A percentile compares a stretch with the other conserved stretches of the same genome.
Conservation (phyloP, 108 stramenopile genomes). For the Skeletonema tropicum region DNA sequence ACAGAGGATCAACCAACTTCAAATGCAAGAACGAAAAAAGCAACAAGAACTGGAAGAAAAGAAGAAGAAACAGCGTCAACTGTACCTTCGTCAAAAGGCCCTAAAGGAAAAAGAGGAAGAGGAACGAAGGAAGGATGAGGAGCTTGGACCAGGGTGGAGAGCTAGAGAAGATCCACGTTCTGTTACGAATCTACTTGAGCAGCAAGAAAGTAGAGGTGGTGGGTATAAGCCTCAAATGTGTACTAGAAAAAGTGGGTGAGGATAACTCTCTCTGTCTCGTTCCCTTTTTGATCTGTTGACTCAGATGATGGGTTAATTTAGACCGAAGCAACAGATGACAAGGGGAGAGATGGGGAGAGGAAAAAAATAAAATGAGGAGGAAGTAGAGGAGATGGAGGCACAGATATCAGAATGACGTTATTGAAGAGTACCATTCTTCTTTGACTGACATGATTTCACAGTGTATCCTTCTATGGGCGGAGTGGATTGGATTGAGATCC, state of each 20-base stretch:
- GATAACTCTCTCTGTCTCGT: constrained; percentile 29
- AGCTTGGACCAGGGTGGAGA: constrained; percentile 52
- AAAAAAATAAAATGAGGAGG: not conserved
- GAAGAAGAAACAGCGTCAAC: constrained; percentile 44
- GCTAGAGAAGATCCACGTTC: constrained; percentile 40
- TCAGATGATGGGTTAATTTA: not conserved
- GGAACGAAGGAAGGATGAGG: constrained; percentile 39
- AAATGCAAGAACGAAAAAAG: constrained; percentile 15
- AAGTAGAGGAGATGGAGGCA: not conserved
- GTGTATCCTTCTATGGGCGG: not conserved
- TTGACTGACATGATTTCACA: not conserved
- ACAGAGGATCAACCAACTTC: not conserved
- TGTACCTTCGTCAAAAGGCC: constrained; percentile 41
- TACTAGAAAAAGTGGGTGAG: constrained; percentile 37
- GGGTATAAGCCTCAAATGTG: constrained; percentile 36
- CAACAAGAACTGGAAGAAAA: constrained; percentile 25
- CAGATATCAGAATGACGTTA: not conserved
- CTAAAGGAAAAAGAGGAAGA: constrained; percentile 40
- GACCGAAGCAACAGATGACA: not conserved
- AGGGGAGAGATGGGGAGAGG: not conserved
- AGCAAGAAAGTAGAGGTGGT: constrained; percentile 19
- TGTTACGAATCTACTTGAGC: constrained; percentile 19
- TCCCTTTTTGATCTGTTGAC: not conserved
- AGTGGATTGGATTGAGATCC: not conserved
- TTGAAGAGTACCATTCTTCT: not conserved